A percentile compares a stretch with the other conserved stretches of the same genome.
These are phyloP conservation scores for Cardamine occulta DNA, from an alignment of 345 rosid species.

Conservation along the genomic window DNA sequence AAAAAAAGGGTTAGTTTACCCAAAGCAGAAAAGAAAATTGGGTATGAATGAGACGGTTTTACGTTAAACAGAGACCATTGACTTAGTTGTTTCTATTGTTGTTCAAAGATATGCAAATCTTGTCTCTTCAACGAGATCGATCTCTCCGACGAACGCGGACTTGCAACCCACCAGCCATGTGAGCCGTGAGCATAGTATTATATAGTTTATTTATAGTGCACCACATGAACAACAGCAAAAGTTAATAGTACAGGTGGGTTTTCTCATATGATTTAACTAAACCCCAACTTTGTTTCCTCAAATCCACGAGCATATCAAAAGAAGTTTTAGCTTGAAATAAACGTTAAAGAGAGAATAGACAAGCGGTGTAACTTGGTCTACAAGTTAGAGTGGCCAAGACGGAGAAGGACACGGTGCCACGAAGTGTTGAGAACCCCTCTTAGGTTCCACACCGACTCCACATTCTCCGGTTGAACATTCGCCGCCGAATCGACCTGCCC, in stretches of 20 bases:
- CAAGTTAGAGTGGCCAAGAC: slow-evolving; percentile 77
- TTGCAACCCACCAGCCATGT: slow-evolving; percentile 66
- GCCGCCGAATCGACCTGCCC: slow-evolving; percentile 87
- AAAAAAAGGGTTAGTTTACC: too few relatives aligned
- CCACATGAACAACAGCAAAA: not conserved
- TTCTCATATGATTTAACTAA: slow-evolving; percentile 19
- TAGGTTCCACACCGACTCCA: slow-evolving; percentile 87
- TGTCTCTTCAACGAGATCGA: slow-evolving; percentile 20
- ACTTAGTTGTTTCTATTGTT: not conserved
- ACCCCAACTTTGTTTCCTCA: slow-evolving; percentile 13
- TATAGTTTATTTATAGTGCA: not conserved
- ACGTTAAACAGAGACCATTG: not conserved
- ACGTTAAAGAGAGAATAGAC: not conserved
- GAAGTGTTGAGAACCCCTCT: slow-evolving; percentile 93
- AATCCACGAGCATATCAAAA: slow-evolving; percentile 2
- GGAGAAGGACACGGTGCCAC: slow-evolving; percentile 83
- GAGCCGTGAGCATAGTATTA: slow-evolving; percentile 60
- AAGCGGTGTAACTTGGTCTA: slow-evolving; percentile 31
- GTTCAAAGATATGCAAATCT: not conserved
- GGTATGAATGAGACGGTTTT: too few relatives aligned
- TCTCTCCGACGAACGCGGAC: slow-evolving; percentile 53
- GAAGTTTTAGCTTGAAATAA: too few relatives aligned
- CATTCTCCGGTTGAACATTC: slow-evolving; percentile 87
- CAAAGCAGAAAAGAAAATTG: too few relatives aligned
- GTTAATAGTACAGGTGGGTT: slow-evolving; percentile 5